Base-by-base conservation (phyloP, 345 rosid species). In the Lenwebbia sp. region DNA sequence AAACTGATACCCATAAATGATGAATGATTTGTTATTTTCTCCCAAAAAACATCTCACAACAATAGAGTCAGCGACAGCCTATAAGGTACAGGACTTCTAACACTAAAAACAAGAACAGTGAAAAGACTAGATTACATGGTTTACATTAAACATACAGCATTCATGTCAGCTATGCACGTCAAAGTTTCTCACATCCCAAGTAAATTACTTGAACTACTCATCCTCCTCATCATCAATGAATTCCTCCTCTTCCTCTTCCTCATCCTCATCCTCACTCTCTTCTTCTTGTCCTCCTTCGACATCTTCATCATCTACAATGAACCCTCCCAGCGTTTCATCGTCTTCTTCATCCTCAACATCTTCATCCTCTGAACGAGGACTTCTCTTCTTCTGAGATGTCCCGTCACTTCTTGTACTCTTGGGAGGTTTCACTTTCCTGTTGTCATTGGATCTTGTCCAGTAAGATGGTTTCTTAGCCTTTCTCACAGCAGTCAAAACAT, bases 251-350 rank as follows among this genome's bases (percentile, higher is more conserved):
- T 88, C 91, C 1, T 90, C 94, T 2, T 89, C 91, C 0, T 90
- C 94, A 0, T 89, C 91, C 19, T 87, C 88, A 13, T 70, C 81
- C 26, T 87, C 87, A 78, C 88, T 94, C 15, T 88, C 91, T 17
- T 88, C 90, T 50, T 88, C 87, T 19, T 86, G 90, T 60, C 90
- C 90, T 85, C 75, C 8, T 81, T 90, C 88, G 2, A 44, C 90
- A 60, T 92, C 90, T 51, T 91, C 91, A 82, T 94, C 96, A 41
- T 86, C 88, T 85, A 93, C 93, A 90, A 96, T 93, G 89, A 94
- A 95, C 58, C 95, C 98, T 25, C 96, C 96, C 44, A 96, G 88
- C 5, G 93, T 94, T 81, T 93, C 98, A 88, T 93, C 94, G 33
- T 91, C 94, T 26, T 90, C 93, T 4, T 92, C 92, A 14, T 90